Evolutionary conservation across 805 yeast genomes (phyloP), one percentile per base, ranked within the genome.

Genomic region (Lachancea mirantina): DNA sequence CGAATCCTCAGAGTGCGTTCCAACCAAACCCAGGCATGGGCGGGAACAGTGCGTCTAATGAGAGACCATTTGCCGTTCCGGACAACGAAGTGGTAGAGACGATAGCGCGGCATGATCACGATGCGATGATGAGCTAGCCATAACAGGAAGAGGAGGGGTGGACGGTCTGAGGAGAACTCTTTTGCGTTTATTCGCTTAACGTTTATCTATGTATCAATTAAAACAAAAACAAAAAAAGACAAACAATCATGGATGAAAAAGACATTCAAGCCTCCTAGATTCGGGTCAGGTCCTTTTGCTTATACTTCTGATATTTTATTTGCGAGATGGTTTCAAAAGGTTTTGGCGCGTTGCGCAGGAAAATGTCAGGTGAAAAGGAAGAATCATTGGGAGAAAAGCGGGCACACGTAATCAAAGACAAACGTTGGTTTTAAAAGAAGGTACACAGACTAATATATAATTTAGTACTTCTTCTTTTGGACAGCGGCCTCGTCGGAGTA

Each of bases 401-500:
- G 10, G 10, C 9, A 19, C 22, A 19, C 10, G 22, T 10, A 8
- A 8, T 8, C 9, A 10, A 19, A 8, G 9, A 19, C 22, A 8
- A 8, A 19, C 8, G 10, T 8, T 19, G 22, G 10, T 19, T 19
- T 10, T 19, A 8, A 8, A 19, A 19, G 19, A 18, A 24, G 20
- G 14, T 31, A 31, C 13, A n/a, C 19, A 31, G 20, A 8, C 9
- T 14, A 16, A 20, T 31, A 31, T 9, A 31, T 31, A 31, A 64
- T 48, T 71, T 78, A 79, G 72, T 72, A 78, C 69, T 76, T 78
- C 76, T 77, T 81, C 76, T 78, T 80, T 64, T 73, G 60, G 49
- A 71, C 74, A 59, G 75, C 65, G 61, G 84, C 82, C 67, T 80
- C 87, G 59, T 81, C 89, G 62, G 89, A 78, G 78, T 80, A 88